Conservation (phyloP, 148 eudicot species). For the Camellia granthamiana region DNA sequence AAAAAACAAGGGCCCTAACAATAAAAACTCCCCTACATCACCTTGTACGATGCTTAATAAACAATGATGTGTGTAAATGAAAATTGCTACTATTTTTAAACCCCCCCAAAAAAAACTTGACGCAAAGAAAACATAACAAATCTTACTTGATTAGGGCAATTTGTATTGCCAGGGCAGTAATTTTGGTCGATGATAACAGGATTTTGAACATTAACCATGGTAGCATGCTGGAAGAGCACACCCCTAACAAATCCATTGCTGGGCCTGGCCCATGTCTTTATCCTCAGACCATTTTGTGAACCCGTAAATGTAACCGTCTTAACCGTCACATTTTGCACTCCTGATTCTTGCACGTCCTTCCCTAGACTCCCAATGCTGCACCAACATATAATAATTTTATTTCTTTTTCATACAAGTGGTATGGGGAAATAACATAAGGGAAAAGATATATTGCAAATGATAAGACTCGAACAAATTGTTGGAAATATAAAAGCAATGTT, state of each 20-base stretch:
- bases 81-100: too few species aligned
- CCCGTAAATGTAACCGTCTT: neutral
- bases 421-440: too few species aligned
- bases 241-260: slow-evolving; percentile 15
- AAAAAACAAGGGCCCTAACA: too few species aligned
- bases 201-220: slow-evolving; percentile 20
- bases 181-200: slow-evolving; percentile 23
- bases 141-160: slow-evolving; percentile 23
- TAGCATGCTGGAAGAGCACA: neutral
- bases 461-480: too few species aligned
- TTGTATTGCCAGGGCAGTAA: slow-evolving; percentile 18
- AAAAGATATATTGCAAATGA: too few species aligned
- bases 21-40: too few species aligned
- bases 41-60: too few species aligned
- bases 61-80: too few species aligned
- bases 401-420: neutral
- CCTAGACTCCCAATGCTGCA: slow-evolving; percentile 25
- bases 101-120: neutral
- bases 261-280: slow-evolving; percentile 15
- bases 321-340: too few species aligned
- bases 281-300: slow-evolving; percentile 17
- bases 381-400: neutral
- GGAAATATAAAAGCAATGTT: neutral
- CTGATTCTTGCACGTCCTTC: slow-evolving; percentile 8
- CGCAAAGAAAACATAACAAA: neutral